Percentiles rank a stretch among this genome's conserved stretches.
phyloP scores from a whole-genome alignment of 768 basidiomycete genomes.

The Leccinum barrowsii region DNA sequence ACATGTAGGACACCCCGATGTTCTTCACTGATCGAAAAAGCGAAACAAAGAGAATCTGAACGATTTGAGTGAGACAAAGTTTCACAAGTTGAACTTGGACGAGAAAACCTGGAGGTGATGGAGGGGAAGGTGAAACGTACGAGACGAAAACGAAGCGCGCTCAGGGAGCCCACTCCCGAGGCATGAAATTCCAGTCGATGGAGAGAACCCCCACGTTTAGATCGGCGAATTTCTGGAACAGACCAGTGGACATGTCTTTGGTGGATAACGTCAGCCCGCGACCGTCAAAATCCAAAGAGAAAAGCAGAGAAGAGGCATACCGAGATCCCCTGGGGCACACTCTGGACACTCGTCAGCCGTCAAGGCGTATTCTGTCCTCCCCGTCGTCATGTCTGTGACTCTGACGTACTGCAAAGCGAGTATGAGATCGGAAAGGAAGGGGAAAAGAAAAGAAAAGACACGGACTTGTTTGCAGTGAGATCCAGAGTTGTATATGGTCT shows the following conservation, averaged over 20 bases:
- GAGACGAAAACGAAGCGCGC: neutral
- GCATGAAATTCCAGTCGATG: neutral
- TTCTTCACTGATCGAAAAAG: neutral
- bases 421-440: neutral
- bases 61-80: fast-evolving
- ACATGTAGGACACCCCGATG: neutral
- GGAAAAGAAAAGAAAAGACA: neutral
- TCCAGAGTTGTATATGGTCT: neutral
- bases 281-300: neutral
- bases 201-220: neutral
- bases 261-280: neutral
- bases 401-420: neutral
- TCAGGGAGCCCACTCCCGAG: neutral
- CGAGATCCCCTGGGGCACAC: neutral
- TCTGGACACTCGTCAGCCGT: neutral
- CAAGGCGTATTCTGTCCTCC: neutral
- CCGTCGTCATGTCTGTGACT: neutral
- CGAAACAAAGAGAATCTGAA: neutral
- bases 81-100: neutral
- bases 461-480: neutral
- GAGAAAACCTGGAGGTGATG: neutral
- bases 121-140: neutral
- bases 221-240: neutral
- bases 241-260: neutral
- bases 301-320: neutral